Conservation (phyloP, 2,329 filamentous ascomycete species). For the Botrytis galanthina region DNA sequence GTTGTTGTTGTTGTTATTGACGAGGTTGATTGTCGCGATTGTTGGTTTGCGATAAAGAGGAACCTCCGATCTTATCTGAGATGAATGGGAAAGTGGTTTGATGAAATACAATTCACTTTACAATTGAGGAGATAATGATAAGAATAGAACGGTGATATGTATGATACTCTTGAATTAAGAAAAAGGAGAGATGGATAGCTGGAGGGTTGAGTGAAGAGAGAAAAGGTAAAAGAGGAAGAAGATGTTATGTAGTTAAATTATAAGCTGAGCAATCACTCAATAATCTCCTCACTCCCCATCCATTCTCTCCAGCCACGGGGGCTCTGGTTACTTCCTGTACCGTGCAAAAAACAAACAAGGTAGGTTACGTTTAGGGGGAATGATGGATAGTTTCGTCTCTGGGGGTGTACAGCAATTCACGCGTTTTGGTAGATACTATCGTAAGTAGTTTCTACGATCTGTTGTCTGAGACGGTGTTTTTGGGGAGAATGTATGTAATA, state of each 20-base stretch:
- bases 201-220: neutral
- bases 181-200: constrained; percentile 18
- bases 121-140: neutral
- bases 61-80: constrained; percentile 7
- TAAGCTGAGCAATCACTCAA: constrained; percentile 23
- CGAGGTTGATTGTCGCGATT: constrained; percentile 29
- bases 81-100: neutral
- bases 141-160: neutral
- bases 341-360: neutral
- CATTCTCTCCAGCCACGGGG: constrained; percentile 22
- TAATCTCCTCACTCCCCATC: constrained; percentile 29
- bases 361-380: neutral
- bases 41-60: neutral
- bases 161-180: neutral
- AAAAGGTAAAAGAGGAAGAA: neutral
- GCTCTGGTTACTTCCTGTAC: constrained; percentile 21
- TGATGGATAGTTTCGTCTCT: neutral
- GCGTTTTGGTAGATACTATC: neutral
- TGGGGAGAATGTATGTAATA: neutral
- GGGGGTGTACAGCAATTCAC: neutral
- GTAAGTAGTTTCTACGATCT: neutral
- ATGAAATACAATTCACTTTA: neutral
- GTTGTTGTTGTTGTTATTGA: neutral
- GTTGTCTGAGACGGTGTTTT: neutral
- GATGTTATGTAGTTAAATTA: constrained; percentile 30